These are phyloP conservation scores for Salix caprea DNA, from an alignment of 345 rosid species.

Conservation along the genomic window DNA sequence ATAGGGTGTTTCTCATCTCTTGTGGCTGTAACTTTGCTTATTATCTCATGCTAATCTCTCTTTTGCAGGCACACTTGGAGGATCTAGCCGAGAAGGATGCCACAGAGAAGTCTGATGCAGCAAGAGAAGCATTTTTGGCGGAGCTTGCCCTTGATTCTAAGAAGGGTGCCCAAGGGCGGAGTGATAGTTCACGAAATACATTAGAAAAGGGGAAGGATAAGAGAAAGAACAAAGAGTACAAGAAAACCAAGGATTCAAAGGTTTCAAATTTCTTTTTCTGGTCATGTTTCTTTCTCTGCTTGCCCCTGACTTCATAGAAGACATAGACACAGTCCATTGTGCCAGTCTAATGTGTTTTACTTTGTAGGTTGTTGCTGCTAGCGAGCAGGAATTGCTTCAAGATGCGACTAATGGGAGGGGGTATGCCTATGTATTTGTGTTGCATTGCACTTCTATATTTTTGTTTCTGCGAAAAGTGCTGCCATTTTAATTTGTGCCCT, in stretches of 20 bases:
- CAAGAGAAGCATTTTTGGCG: conserved; percentile 86
- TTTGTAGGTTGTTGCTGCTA: conserved; percentile 47
- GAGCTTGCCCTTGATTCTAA: conserved; percentile 92
- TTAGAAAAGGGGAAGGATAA: conserved; percentile 81
- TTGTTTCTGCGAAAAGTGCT: conserved; percentile 2
- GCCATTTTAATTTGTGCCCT: conserved; percentile 1
- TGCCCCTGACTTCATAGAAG: conserved; percentile 2
- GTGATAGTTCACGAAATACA: conserved; percentile 46
- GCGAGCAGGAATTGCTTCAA: conserved; percentile 38
- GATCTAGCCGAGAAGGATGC: conserved; percentile 92
- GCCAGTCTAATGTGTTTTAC: conserved; percentile 19
- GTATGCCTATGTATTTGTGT: conserved; percentile 35
- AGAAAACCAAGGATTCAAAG: conserved; percentile 73
- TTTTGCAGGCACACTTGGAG: conserved; percentile 70
- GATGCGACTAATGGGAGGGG: conserved; percentile 45
- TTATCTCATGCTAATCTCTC: background rate
- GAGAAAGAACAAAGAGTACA: conserved; percentile 66
- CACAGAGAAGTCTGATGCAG: conserved; percentile 95
- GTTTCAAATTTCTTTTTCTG: conserved; percentile 30
- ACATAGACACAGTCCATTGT: background rate
- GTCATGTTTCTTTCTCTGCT: conserved; percentile 1
- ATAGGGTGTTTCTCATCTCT: conserved; percentile 10
- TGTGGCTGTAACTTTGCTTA: background rate
- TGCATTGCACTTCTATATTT: conserved; percentile 1
- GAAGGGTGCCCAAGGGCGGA: conserved; percentile 58